Evolutionary conservation across 2,329 filamentous ascomycete genomes (phyloP).

Genomic region (Lasiodiplodia sp.): DNA sequence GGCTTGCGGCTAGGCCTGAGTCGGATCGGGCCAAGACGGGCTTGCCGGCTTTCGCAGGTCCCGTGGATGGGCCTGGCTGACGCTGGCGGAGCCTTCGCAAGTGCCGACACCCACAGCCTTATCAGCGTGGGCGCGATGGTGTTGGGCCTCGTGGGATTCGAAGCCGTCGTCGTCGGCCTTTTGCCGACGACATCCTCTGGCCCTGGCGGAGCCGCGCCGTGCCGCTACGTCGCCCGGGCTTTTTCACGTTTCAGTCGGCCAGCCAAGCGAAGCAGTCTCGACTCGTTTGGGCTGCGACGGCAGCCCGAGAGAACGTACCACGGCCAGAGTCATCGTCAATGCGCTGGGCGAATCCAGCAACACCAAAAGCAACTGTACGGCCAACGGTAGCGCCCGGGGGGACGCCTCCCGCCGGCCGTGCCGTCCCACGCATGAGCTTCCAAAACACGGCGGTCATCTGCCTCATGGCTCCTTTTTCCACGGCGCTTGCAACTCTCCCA

Average conservation of each 20-base stretch:
- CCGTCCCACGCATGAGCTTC: constrained; percentile 15
- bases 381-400: constrained; percentile 14
- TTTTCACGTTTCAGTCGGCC: constrained; percentile 11
- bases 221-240: constrained; percentile 18
- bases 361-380: constrained; percentile 17
- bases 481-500: neutral
- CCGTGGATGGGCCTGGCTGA: constrained; percentile 27
- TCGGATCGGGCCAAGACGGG: constrained; percentile 22
- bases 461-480: constrained; percentile 24
- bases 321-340: neutral
- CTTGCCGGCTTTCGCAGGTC: constrained; percentile 24
- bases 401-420: constrained; percentile 1
- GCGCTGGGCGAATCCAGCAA: constrained; percentile 13
- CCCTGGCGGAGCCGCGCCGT: constrained; percentile 17
- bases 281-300: constrained; percentile 19
- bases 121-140: neutral
- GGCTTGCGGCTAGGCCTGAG: constrained; percentile 18
- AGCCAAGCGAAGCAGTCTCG: constrained; percentile 18
- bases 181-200: constrained; percentile 11
- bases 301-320: constrained; percentile 2
- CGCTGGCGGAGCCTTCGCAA: constrained; percentile 2
- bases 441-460: constrained; percentile 25
- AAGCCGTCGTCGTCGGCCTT: neutral
- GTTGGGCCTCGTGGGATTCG: constrained; percentile 9
- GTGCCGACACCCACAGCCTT: constrained; percentile 11